Conservation (phyloP, 371 early-diverging fungal species). For the Globomyces sp. region DNA sequence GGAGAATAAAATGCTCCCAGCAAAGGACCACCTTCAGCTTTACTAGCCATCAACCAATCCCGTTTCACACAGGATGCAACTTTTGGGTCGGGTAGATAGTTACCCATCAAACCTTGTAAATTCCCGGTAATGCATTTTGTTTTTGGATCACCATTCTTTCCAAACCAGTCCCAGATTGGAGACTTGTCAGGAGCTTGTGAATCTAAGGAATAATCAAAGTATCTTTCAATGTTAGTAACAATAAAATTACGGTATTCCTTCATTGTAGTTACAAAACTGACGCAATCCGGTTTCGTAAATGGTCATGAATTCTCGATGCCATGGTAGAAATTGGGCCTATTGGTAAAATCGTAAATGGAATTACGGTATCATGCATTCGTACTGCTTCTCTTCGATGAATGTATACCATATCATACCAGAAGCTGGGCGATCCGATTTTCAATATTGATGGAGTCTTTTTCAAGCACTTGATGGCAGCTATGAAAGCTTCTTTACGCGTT, state of each 20-base stretch:
- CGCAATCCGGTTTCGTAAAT: constrained; percentile 17
- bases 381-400: no score
- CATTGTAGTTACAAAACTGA: neutral
- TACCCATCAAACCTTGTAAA: constrained; percentile 34
- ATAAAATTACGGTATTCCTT: neutral
- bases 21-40: neutral
- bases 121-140: constrained; percentile 11
- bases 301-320: constrained; percentile 31
- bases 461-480: no score
- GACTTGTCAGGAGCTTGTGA: constrained; percentile 19
- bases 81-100: no score
- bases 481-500: no score
- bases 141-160: constrained; percentile 18
- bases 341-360: constrained; percentile 21
- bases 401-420: no score
- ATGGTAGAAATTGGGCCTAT: constrained; percentile 30
- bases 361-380: no score
- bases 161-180: constrained; percentile 18
- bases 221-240: neutral
- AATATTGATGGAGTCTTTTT: no score
- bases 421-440: no score
- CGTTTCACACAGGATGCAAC: no score
- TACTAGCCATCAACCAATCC: no score
- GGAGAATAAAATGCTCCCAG: constrained; percentile 14
- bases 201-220: constrained; percentile 37